These are phyloP conservation scores for Pisolithus thermaeus DNA, from an alignment of 1,284 basidiomycete species.

Conservation along the genomic window DNA sequence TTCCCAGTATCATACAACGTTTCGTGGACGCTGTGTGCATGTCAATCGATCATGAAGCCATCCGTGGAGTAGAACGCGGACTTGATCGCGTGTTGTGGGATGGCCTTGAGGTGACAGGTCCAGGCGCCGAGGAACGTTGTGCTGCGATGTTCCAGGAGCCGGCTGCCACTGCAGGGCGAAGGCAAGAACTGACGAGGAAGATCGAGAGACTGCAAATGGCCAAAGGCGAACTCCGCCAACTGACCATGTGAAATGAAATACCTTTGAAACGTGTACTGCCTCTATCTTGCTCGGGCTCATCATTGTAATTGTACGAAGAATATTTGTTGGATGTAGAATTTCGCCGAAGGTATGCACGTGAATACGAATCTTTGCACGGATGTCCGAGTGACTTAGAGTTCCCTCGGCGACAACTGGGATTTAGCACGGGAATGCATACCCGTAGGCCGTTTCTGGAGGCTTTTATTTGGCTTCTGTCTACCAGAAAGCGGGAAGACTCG, in stretches of 20 bases:
- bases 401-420: no score
- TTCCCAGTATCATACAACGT: constrained; percentile 57
- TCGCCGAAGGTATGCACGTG: no score
- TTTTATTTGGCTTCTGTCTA: no score
- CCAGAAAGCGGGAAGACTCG: no score
- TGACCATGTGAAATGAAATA: not conserved
- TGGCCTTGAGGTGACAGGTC: constrained; percentile 35
- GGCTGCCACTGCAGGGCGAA: constrained; percentile 35
- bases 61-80: constrained; percentile 38
- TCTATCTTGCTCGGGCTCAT: no score
- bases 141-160: constrained; percentile 52
- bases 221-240: constrained; percentile 35
- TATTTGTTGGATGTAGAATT: no score
- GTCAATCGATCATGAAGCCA: constrained; percentile 57
- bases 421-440: no score
- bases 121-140: constrained; percentile 30
- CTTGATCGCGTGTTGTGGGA: constrained; percentile 42
- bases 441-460: no score
- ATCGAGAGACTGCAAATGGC: constrained; percentile 49
- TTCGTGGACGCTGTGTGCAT: constrained; percentile 59
- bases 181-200: constrained; percentile 48
- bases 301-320: no score
- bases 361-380: no score
- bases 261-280: no score
- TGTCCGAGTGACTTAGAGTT: no score